Conservation (phyloP, 164 flowering plant genomes). For the Buxus sempervirens region DNA sequence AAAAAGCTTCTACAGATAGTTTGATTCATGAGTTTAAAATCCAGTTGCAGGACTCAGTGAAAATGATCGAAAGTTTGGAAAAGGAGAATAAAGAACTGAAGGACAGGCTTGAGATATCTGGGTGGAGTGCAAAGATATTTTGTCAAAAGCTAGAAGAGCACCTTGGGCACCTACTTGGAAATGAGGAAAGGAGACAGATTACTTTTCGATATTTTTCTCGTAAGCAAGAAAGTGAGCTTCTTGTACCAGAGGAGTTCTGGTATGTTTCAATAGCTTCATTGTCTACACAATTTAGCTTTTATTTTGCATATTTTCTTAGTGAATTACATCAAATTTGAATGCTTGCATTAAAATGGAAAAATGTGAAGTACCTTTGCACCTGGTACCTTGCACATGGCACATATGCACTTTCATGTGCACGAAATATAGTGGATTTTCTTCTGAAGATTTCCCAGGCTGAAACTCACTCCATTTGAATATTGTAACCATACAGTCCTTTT, state of each 20-base stretch:
- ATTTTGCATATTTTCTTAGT: not conserved
- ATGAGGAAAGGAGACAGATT: slow-evolving; percentile 8
- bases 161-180: slow-evolving; percentile 25
- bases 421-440: not conserved
- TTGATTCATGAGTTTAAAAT: slow-evolving; percentile 37
- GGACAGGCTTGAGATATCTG: slow-evolving; percentile 39
- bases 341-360: not conserved
- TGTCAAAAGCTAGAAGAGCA: slow-evolving; percentile 32
- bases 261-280: slow-evolving; percentile 24
- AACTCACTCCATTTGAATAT: not conserved
- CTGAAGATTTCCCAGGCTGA: not conserved
- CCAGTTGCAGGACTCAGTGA: slow-evolving; percentile 35
- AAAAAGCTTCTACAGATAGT: slow-evolving; percentile 36
- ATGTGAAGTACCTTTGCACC: not conserved
- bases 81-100: slow-evolving; percentile 53
- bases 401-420: not conserved
- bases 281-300: not conserved
- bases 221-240: slow-evolving; percentile 22
- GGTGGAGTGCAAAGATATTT: slow-evolving; percentile 24
- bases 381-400: not conserved
- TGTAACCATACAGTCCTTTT: not conserved
- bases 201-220: slow-evolving; percentile 7
- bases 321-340: not conserved
- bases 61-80: slow-evolving; percentile 34
- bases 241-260: slow-evolving; percentile 37